Evolutionary conservation across 73 alveolate species (phyloP).

Genomic region (Tetrahymena thermophila): DNA sequence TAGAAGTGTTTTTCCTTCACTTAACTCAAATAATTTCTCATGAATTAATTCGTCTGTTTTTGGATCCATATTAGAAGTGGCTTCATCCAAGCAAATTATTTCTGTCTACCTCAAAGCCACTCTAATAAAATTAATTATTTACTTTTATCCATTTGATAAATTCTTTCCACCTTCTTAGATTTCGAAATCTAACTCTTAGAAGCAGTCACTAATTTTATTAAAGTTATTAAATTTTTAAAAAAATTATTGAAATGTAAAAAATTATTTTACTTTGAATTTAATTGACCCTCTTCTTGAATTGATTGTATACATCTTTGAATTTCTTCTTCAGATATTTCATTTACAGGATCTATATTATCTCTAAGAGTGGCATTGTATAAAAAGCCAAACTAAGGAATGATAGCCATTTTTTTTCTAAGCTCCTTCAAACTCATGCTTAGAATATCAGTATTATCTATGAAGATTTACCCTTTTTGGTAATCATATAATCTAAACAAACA

Average conservation of each 20-base stretch:
- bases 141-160: background rate
- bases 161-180: background rate
- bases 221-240: too few species aligned
- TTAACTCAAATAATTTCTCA: background rate
- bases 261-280: background rate
- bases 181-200: background rate
- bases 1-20: background rate
- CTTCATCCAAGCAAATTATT: background rate
- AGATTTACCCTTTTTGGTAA: slow-evolving; percentile 19
- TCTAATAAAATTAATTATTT: background rate
- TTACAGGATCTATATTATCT: slow-evolving; percentile 77
- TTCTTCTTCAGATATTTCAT: slow-evolving; percentile 45
- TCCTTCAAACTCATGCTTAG: slow-evolving; percentile 24
- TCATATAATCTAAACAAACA: slow-evolving; percentile 63
- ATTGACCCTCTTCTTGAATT: background rate
- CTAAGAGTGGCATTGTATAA: slow-evolving; percentile 58
- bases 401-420: slow-evolving; percentile 60
- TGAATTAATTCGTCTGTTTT: background rate
- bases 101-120: background rate
- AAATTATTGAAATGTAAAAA: background rate
- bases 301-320: slow-evolving; percentile 27
- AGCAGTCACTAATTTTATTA: background rate
- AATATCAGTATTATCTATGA: slow-evolving; percentile 57
- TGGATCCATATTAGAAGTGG: background rate
- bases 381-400: slow-evolving; percentile 69